phyloP scores from a whole-genome alignment of 352 stramenopile species.

The Blastocystis sp. region DNA sequence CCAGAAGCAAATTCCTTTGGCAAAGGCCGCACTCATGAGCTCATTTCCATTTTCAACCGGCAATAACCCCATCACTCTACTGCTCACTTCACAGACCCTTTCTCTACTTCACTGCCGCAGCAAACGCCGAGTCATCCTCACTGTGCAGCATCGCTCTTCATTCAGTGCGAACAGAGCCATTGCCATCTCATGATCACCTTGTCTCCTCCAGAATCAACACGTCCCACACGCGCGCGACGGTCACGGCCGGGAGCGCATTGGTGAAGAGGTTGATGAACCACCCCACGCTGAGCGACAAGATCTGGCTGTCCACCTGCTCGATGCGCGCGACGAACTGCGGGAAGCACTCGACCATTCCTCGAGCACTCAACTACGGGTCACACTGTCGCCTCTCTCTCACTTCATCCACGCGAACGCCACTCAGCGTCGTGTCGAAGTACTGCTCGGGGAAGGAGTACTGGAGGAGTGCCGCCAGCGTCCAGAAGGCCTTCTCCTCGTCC shows the following conservation, averaged over 20 bases:
- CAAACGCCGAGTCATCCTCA: conserved; percentile 16
- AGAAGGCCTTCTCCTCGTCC: conserved; percentile 53
- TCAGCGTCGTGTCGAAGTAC: conserved; percentile 46
- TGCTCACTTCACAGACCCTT: not conserved
- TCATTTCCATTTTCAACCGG: not conserved
- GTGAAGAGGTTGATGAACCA: conserved; percentile 55
- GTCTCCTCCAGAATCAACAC: conserved; percentile 59
- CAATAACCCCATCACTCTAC: conserved; percentile 10
- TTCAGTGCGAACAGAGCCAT: conserved; percentile 26
- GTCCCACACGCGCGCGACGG: conserved; percentile 48
- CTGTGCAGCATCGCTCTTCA: conserved; percentile 15
- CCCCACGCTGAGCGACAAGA: not conserved
- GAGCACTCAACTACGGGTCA: not conserved
- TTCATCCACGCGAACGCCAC: conserved; percentile 18
- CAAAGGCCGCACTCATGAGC: not conserved
- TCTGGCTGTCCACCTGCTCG: not conserved
- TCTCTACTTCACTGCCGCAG: not conserved
- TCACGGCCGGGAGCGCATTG: conserved; percentile 1
- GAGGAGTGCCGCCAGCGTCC: conserved; percentile 30
- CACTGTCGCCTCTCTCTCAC: not conserved
- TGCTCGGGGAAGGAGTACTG: conserved; percentile 19
- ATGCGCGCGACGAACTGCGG: conserved; percentile 5
- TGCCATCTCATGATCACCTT: conserved; percentile 25
- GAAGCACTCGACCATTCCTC: conserved; percentile 1
- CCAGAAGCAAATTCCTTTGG: not conserved